These are phyloP conservation scores for Cytospora leucostoma DNA, from an alignment of 2,329 filamentous ascomycete species.

Conservation along the genomic window DNA sequence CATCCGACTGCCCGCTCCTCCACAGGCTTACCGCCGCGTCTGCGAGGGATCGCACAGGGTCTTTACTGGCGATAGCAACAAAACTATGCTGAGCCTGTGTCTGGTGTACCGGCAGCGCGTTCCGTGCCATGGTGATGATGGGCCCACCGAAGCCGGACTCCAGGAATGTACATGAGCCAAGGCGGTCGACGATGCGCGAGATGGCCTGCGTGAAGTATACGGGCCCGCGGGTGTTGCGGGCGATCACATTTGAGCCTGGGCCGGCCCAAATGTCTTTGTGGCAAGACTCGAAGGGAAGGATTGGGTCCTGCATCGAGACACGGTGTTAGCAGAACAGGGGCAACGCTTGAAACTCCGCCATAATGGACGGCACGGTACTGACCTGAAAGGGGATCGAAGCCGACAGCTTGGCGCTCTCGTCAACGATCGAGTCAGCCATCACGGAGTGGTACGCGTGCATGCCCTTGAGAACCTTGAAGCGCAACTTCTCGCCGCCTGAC, in stretches of 20 bases:
- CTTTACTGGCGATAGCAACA: constrained; percentile 11
- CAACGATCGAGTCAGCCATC: too few species aligned
- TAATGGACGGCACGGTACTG: too few species aligned
- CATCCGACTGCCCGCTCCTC: constrained; percentile 23
- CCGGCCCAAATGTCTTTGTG: too few species aligned
- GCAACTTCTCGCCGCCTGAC: too few species aligned
- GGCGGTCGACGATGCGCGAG: constrained; percentile 30
- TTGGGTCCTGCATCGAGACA: too few species aligned
- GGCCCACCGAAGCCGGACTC: constrained; percentile 1
- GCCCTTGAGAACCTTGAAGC: too few species aligned
- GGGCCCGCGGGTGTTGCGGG: constrained; percentile 36
- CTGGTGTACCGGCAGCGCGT: constrained; percentile 29
- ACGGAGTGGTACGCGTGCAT: too few species aligned
- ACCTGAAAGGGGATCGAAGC: too few species aligned
- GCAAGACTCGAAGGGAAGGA: too few species aligned
- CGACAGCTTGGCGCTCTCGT: too few species aligned
- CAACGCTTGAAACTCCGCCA: too few species aligned
- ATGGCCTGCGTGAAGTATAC: constrained; percentile 39
- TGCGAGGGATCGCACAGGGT: neutral
- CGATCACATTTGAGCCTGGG: constrained; percentile 26
- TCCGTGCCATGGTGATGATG: constrained; percentile 37
- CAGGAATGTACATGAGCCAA: constrained; percentile 27
- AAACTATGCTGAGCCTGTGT: constrained; percentile 1
- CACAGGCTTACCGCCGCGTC: constrained; percentile 27
- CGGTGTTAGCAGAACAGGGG: too few species aligned